These are phyloP conservation scores for Rosa hybrid DNA, from an alignment of 331 rosid genomes.

Conservation along the genomic window DNA sequence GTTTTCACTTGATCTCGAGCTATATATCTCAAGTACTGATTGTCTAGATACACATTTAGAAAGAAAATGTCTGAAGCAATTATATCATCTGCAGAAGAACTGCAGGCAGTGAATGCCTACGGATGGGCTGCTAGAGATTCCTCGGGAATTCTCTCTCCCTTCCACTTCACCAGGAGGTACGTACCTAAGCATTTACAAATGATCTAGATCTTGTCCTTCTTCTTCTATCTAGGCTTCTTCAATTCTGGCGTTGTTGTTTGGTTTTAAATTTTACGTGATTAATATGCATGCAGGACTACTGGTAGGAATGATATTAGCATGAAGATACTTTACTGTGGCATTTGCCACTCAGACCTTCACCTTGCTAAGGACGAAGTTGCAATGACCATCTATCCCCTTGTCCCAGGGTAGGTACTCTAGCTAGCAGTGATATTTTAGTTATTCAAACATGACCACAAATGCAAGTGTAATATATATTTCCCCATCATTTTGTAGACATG, in stretches of 20 bases:
- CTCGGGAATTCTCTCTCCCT: constrained; percentile 3
- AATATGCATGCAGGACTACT: background rate
- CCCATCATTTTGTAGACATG: constrained; percentile 29
- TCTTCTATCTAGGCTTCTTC: background rate
- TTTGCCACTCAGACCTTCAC: constrained; percentile 18
- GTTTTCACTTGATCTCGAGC: background rate
- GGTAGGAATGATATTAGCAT: constrained; percentile 15
- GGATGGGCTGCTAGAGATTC: constrained; percentile 11
- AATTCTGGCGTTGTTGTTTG: background rate
- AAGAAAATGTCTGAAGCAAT: background rate
- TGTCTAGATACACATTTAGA: background rate
- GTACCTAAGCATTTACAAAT: background rate
- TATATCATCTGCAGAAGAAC: background rate
- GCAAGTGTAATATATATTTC: background rate
- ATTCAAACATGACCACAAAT: too few relatives aligned
- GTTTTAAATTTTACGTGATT: background rate
- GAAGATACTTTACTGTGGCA: constrained; percentile 23
- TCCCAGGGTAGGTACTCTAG: constrained; percentile 9
- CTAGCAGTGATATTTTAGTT: background rate
- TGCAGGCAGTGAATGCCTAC: background rate
- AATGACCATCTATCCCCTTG: constrained; percentile 12
- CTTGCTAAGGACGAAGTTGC: background rate
- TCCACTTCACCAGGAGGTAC: constrained; percentile 9
- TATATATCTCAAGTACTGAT: background rate
- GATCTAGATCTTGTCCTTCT: background rate